phyloP scores from a whole-genome alignment of 768 basidiomycete genomes.

The Boletus rufocinnamomeus region DNA sequence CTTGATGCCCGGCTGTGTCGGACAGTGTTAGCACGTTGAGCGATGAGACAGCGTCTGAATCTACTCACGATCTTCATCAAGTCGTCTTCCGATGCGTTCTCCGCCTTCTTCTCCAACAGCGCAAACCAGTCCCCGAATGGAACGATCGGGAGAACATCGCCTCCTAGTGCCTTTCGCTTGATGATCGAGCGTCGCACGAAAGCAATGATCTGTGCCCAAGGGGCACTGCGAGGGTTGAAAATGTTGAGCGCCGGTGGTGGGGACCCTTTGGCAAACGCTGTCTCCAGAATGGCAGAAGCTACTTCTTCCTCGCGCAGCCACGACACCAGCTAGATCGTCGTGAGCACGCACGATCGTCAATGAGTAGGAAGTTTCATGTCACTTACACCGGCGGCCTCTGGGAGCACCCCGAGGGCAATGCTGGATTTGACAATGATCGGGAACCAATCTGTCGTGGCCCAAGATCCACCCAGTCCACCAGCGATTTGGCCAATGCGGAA shows the following conservation, averaged over 20 bases:
- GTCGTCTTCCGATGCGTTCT: constrained; percentile 28
- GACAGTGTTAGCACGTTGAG: background rate
- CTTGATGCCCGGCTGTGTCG: constrained; percentile 37
- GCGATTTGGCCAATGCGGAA: constrained; percentile 50
- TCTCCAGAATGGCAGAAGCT: constrained; percentile 35
- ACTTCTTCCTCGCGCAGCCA: constrained; percentile 48
- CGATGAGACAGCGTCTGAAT: background rate
- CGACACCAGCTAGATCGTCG: constrained; percentile 34
- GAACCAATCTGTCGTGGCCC: constrained; percentile 50
- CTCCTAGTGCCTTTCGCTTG: constrained; percentile 5
- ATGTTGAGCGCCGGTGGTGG: constrained; percentile 37
- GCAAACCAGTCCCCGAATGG: constrained; percentile 40
- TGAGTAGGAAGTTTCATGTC: no score
- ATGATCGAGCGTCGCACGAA: constrained; percentile 24
- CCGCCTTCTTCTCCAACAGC: constrained; percentile 24
- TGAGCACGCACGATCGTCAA: background rate
- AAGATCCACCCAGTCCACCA: constrained; percentile 43
- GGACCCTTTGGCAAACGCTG: constrained; percentile 21
- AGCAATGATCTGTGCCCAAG: constrained; percentile 36
- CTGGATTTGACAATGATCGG: constrained; percentile 44
- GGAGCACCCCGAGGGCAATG: constrained; percentile 30
- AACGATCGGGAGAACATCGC: constrained; percentile 31
- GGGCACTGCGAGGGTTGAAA: constrained; percentile 39
- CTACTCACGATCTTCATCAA: constrained; percentile 35
- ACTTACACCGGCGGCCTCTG: constrained; percentile 38